Base-by-base conservation (phyloP, 1,284 basidiomycete species). In the Salmacisia buchloeana region DNA sequence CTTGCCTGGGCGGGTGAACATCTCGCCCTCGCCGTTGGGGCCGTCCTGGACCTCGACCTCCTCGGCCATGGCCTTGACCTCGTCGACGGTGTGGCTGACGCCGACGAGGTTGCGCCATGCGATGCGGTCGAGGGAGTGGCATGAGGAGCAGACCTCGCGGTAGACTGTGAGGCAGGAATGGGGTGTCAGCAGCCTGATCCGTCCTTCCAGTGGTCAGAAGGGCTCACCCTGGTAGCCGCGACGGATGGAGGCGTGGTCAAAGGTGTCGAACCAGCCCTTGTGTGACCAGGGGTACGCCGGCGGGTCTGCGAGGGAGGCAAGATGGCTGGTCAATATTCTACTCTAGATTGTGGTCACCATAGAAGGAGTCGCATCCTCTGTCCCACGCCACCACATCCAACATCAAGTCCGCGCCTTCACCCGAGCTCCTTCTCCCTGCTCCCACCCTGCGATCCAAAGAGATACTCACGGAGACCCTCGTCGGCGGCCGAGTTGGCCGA, bases 31-130 rank as follows among this genome's bases (percentile, higher is more conserved):
- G 76, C 90, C 90, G 81, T 97, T 88, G 60, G 96, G 96, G 61
- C 96, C 96, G 80, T 98, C 96, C 76, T 88, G 86, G 82, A 98
- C 98, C 83, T 99, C 96, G 67, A 94, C 84, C 64, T 79, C 76
- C 83, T 94, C 94, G 36, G 96, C 94, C 89, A 98, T 88, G 9
- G 85, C 85, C 82, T 92, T 92, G 69, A 85, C 86, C 83, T 99
- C 94, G 74, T 94, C 91, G 59, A 86, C 94, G 68, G 89, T 92
- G 84, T 98, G 96, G 39, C 93, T 97, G 64, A 97, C 92, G 80
- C 93, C 96, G 73, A 99, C 96, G 66, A 99, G 85, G 84, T 98
- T 99, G 80, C 96, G 91, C 96, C 96, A 99, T 68, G 96, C 96
- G 80, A 98, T 94, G 76, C 96, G 92, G 84, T 98, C 92, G 66